Evolutionary conservation across 2,329 filamentous ascomycete species (phyloP).

Genomic region (Arthroderma sp.): DNA sequence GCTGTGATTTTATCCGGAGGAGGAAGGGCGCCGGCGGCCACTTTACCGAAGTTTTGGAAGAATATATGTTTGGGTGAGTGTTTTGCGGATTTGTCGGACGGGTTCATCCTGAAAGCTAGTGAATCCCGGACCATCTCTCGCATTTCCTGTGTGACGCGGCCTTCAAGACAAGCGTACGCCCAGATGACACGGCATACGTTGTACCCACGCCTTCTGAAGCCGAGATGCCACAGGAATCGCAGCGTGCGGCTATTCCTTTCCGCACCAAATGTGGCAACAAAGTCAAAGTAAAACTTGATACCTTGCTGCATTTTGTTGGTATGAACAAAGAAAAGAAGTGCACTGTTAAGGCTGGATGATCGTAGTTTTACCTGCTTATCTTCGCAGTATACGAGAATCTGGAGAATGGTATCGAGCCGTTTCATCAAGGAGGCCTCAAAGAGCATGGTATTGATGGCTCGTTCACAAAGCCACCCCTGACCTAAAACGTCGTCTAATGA

Average conservation of each 20-base stretch:
- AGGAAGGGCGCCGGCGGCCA: conserved; percentile 7
- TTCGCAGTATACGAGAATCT: conserved; percentile 21
- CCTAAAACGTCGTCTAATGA: conserved; percentile 25
- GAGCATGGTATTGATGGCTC: conserved; percentile 27
- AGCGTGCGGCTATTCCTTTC: conserved; percentile 16
- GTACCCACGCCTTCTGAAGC: conserved; percentile 24
- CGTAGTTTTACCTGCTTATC: conserved; percentile 17
- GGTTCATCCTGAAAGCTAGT: conserved; percentile 1
- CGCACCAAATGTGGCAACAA: conserved; percentile 7
- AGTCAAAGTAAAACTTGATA: conserved; percentile 10
- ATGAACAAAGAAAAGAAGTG: conserved; percentile 17
- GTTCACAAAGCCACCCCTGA: conserved; percentile 24
- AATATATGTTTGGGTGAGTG: not conserved
- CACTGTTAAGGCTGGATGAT: conserved; percentile 17
- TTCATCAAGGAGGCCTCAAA: conserved; percentile 16
- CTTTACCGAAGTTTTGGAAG: conserved; percentile 6
- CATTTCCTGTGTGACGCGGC: conserved; percentile 22
- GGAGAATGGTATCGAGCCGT: conserved; percentile 16
- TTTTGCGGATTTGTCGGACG: not conserved
- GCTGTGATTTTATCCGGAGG: too few relatives aligned
- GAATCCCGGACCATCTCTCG: conserved; percentile 13
- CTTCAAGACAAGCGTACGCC: conserved; percentile 34
- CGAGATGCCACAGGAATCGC: conserved; percentile 30
- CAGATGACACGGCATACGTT: conserved; percentile 36
- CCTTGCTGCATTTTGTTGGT: conserved; percentile 12